Conservation (phyloP, 495 filamentous ascomycete species). For the Extremus antarcticus region DNA sequence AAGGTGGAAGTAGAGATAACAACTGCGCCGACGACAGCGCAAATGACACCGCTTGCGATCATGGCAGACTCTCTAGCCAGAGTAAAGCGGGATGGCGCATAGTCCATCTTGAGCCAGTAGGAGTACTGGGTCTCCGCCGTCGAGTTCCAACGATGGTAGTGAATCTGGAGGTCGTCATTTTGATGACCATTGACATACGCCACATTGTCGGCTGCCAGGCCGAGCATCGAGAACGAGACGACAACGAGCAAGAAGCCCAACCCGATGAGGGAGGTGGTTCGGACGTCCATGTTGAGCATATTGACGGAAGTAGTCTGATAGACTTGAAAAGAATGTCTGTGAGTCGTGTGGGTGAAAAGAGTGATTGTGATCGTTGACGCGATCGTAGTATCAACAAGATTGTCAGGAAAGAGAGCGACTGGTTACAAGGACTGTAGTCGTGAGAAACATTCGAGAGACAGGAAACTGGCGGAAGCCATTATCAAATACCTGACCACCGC, state of each 20-base stretch:
- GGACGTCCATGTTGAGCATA: constrained; percentile 1
- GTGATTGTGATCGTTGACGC: neutral
- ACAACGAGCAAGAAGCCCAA: neutral
- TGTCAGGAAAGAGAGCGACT: neutral
- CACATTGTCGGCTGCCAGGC: neutral
- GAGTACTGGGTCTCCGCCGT: neutral
- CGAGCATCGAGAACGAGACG: neutral
- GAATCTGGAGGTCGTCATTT: neutral
- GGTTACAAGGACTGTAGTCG: neutral
- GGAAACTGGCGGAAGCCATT: neutral
- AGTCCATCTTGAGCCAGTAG: neutral
- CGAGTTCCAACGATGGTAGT: neutral
- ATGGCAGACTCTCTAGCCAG: neutral
- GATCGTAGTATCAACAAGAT: neutral
- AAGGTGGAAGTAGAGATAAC: neutral
- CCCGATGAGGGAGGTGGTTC: neutral
- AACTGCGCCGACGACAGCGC: neutral
- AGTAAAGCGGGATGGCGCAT: neutral
- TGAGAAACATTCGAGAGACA: neutral
- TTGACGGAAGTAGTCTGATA: neutral
- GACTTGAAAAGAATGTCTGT: neutral
- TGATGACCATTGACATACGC: neutral
- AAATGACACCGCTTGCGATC: neutral
- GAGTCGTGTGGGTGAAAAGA: neutral
- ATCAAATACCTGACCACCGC: neutral